Evolutionary conservation across 2,329 filamentous ascomycete genomes (phyloP).

Genomic region (Fusarium miscanthi): DNA sequence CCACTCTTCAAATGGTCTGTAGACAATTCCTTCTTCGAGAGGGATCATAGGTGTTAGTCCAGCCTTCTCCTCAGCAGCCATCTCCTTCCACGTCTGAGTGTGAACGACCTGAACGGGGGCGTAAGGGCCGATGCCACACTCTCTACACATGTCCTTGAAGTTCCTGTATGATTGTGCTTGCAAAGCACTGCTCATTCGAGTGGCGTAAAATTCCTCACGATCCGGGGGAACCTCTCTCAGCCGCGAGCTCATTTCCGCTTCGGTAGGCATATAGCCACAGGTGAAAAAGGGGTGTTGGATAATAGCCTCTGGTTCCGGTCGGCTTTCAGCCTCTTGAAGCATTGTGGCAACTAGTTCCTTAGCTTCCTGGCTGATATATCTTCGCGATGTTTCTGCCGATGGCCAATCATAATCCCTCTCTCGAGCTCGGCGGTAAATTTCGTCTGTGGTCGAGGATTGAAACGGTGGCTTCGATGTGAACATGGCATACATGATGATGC

Average conservation of each 20-base stretch:
- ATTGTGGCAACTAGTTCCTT: constrained; percentile 82
- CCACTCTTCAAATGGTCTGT: constrained; percentile 72
- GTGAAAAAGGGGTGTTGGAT: constrained; percentile 85
- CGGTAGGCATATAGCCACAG: constrained; percentile 76
- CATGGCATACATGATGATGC: constrained; percentile 98
- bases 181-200: constrained; percentile 58
- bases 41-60: constrained; percentile 73
- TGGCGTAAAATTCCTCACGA: constrained; percentile 66
- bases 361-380: constrained; percentile 78
- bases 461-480: constrained; percentile 96
- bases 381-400: constrained; percentile 70
- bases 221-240: constrained; percentile 69
- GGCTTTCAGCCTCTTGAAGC: constrained; percentile 78
- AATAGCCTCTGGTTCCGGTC: constrained; percentile 81
- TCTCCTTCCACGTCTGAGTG: constrained; percentile 72
- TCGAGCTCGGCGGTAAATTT: constrained; percentile 79
- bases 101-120: constrained; percentile 58
- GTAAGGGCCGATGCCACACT: constrained; percentile 70
- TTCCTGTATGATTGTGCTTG: constrained; percentile 62
- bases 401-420: constrained; percentile 86
- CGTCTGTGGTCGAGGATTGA: constrained; percentile 88
- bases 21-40: constrained; percentile 70
- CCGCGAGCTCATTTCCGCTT: constrained; percentile 68
- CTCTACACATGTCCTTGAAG: constrained; percentile 66
- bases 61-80: constrained; percentile 74